A percentile compares a stretch with the other conserved stretches of the same genome.
Conservation (phyloP, 2,329 filamentous ascomycete genomes). For the Trichoderma sp. region DNA sequence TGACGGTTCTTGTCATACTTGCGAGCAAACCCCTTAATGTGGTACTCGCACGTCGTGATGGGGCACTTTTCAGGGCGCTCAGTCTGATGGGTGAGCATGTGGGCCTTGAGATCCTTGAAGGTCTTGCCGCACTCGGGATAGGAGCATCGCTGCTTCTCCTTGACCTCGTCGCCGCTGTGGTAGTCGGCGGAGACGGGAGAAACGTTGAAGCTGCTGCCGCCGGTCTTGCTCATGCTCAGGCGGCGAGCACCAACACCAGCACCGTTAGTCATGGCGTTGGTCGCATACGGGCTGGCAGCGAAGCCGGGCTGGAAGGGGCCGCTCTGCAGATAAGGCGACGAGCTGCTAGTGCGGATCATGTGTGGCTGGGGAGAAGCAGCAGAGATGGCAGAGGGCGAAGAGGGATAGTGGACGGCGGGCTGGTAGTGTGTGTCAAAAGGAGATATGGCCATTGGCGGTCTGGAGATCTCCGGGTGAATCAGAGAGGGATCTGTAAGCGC, state of each 20-base stretch:
- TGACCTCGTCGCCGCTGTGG: slow-evolving; percentile 64
- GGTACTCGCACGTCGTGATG: slow-evolving; percentile 88
- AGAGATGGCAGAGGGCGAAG: slow-evolving; percentile 66
- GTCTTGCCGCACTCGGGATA: slow-evolving; percentile 81
- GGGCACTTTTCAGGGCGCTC: slow-evolving; percentile 94
- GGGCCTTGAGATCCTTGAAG: slow-evolving; percentile 91
- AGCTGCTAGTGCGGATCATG: slow-evolving; percentile 57
- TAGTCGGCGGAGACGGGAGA: slow-evolving; percentile 64
- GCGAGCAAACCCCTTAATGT: slow-evolving; percentile 87
- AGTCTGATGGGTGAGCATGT: slow-evolving; percentile 91
- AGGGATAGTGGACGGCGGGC: slow-evolving; percentile 50
- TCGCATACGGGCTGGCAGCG: slow-evolving; percentile 58
- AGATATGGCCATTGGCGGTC: slow-evolving; percentile 51
- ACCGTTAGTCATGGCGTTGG: slow-evolving; percentile 36
- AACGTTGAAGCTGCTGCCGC: slow-evolving; percentile 58
- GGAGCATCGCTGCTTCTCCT: slow-evolving; percentile 75
- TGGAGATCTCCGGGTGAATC: slow-evolving; percentile 59
- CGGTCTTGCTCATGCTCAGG: slow-evolving; percentile 59
- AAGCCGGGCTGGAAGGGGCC: slow-evolving; percentile 57
- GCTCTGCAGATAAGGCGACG: slow-evolving; percentile 69
- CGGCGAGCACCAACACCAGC: slow-evolving; percentile 54
- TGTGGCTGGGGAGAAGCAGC: slow-evolving; percentile 53
- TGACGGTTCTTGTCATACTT: slow-evolving; percentile 98
- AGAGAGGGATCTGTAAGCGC: slow-evolving; percentile 56
- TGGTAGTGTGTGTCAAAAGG: slow-evolving; percentile 55